Evolutionary conservation across 2,329 filamentous ascomycete genomes (phyloP), one percentile per base, ranked within the genome.

Genomic region (Cercospora zeae-maydis): DNA sequence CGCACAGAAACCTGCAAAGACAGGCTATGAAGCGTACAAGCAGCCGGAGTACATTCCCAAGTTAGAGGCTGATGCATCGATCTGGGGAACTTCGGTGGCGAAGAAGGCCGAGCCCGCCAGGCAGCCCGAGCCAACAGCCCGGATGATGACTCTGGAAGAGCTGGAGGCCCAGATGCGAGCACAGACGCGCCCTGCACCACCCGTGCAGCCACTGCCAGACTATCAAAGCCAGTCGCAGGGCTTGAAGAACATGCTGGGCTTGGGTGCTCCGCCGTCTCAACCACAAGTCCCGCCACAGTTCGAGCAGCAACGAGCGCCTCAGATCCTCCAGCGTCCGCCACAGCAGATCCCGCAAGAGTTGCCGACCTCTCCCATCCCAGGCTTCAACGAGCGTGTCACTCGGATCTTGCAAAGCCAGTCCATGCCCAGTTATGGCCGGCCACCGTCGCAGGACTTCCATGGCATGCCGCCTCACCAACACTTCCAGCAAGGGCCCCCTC

Each of bases 61-160:
- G 69, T 85, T 99, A 62, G 89, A 96, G 76, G 92, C 96, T 58
- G 93, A 97, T 77, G 91, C 92, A 47, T 93, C 90, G 61, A 89
- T 98, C 62, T 99, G 95, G 95, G 92, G 92, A 3, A 86, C 90
- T 63, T 86, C 86, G 14, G 85, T 88, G 36, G 86, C 81, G 80
- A 85, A 76, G 73, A 73, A 77, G 71, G 69, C 79, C 67, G 72
- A 71, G 54, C 66, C 70, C 30, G 59, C 63, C 16, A 63, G 69
- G 55, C 69, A 71, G 49, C 65, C 67, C 34, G 64, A 63, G 58
- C 64, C 67, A 16, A 75, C 79, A 52, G 87, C 87, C 72, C 97
- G 93, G 80, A 88, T 97, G 79, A 88, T 99, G 89, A 98, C 92
- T 72, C 77, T 99, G 72, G 95, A 98, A 75, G 95, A 99, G 79